Evolutionary conservation across 2,329 filamentous ascomycete genomes (phyloP).

Genomic region (Tolypocladium pustulatum): DNA sequence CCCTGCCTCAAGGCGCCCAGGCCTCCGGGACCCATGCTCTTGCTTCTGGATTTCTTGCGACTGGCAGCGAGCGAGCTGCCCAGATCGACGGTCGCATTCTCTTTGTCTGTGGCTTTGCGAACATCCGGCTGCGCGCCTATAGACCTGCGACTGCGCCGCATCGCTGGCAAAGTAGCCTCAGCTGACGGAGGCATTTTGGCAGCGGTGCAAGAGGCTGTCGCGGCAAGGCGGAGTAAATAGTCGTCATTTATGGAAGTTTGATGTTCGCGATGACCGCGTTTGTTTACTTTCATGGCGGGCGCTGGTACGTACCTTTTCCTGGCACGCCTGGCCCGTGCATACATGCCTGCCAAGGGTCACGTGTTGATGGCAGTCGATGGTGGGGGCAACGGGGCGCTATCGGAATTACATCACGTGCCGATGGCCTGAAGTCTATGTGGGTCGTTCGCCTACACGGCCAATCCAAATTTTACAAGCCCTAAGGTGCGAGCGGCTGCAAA

Average conservation of each 20-base stretch:
- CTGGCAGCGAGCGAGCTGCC: slow-evolving; percentile 40
- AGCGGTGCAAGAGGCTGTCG: slow-evolving; percentile 9
- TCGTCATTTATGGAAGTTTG: neutral
- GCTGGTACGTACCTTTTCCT: slow-evolving; percentile 7
- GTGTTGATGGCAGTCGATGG: neutral
- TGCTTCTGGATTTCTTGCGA: slow-evolving; percentile 72
- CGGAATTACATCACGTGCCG: slow-evolving; percentile 3
- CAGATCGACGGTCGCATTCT: slow-evolving; percentile 65
- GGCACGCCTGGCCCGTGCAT: neutral
- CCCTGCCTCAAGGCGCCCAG: slow-evolving; percentile 70
- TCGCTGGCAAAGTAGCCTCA: slow-evolving; percentile 42
- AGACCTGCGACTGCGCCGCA: slow-evolving; percentile 58
- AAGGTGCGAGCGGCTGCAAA: slow-evolving; percentile 22
- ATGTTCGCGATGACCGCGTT: slow-evolving; percentile 22
- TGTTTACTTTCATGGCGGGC: slow-evolving; percentile 23
- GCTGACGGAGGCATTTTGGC: slow-evolving; percentile 19
- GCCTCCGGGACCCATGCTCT: slow-evolving; percentile 89
- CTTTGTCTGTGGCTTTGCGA: slow-evolving; percentile 54
- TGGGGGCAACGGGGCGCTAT: neutral
- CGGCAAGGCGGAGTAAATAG: slow-evolving; percentile 2
- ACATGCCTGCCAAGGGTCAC: neutral
- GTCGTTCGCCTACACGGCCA: slow-evolving; percentile 18
- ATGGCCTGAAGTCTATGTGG: slow-evolving; percentile 6
- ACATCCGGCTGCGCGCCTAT: slow-evolving; percentile 47
- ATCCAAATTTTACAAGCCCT: slow-evolving; percentile 31